phyloP scores from a whole-genome alignment of 805 yeast genomes.

The Wickerhamiella nectarea region DNA sequence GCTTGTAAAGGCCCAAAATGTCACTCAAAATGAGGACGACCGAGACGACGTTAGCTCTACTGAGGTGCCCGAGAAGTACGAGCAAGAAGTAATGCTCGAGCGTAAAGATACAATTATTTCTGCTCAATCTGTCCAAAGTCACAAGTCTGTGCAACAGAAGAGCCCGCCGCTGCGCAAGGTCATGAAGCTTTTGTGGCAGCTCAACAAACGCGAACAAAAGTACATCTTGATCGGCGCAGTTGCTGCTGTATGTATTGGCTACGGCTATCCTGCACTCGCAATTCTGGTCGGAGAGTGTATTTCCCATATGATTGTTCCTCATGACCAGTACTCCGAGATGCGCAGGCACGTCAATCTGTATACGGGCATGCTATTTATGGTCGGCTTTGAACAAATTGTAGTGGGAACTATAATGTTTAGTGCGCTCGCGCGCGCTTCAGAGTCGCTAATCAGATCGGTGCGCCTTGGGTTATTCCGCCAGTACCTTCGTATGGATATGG shows the following conservation, averaged over 20 bases:
- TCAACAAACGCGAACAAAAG: constrained; percentile 16
- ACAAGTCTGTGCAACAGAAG: too few species aligned
- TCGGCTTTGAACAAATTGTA: constrained; percentile 24
- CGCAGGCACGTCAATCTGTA: constrained; percentile 25
- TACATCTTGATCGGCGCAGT: constrained; percentile 20
- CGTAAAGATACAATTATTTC: neutral
- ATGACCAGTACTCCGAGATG: constrained; percentile 24
- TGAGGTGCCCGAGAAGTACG: constrained; percentile 1
- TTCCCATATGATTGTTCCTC: constrained; percentile 25
- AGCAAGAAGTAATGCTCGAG: neutral
- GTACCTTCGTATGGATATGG: constrained; percentile 27
- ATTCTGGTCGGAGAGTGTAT: constrained; percentile 28
- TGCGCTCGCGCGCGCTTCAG: constrained; percentile 22
- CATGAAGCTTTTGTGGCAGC: neutral
- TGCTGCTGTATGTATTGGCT: constrained; percentile 25
- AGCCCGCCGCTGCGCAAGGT: neutral
- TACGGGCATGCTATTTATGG: constrained; percentile 27
- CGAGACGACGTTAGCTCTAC: neutral
- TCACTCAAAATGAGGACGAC: constrained; percentile 9
- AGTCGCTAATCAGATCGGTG: constrained; percentile 25
- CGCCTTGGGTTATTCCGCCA: constrained; percentile 25
- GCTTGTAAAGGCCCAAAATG: constrained; percentile 29
- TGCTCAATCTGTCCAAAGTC: too few species aligned
- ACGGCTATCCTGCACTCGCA: constrained; percentile 29
- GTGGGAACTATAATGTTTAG: constrained; percentile 18